A percentile compares a stretch with the other conserved stretches of the same genome.
phyloP scores from a whole-genome alignment of 2,329 filamentous ascomycete species.

The Hypoxylon rubiginosum region DNA sequence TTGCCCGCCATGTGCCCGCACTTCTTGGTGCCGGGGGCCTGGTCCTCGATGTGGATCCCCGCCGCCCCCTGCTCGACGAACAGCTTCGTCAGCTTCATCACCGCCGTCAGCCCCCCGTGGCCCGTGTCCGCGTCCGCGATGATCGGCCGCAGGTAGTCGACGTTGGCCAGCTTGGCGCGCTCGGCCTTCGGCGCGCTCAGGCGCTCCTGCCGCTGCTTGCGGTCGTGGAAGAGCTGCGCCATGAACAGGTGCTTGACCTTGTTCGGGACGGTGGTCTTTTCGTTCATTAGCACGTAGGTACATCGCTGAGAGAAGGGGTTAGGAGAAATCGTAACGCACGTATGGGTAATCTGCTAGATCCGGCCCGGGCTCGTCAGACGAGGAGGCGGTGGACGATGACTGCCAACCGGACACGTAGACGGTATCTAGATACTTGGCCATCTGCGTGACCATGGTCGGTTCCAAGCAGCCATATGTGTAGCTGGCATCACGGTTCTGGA shows the following conservation, averaged over 20 bases:
- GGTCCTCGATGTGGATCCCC: constrained; percentile 98
- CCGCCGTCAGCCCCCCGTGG: constrained; percentile 95
- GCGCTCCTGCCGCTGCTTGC: constrained; percentile 97
- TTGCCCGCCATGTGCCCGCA: constrained; percentile 99
- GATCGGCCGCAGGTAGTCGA: constrained; percentile 96
- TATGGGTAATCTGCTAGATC: constrained; percentile 98
- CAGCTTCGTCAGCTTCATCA: constrained; percentile 99
- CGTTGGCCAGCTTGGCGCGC: constrained; percentile 79
- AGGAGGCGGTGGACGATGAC: constrained; percentile 94
- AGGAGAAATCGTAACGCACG: constrained; percentile 61
- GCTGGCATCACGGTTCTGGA: constrained; percentile 86
- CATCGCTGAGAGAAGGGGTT: neutral
- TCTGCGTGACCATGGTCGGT: constrained; percentile 98
- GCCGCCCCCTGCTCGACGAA: constrained; percentile 97
- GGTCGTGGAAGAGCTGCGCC: constrained; percentile 99
- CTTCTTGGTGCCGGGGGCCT: constrained; percentile 98
- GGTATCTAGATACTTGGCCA: constrained; percentile 98
- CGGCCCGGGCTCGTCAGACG: constrained; percentile 94
- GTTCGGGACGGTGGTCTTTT: constrained; percentile 94
- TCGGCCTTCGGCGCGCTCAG: constrained; percentile 80
- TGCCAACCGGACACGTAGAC: constrained; percentile 99
- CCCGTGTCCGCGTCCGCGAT: constrained; percentile 97
- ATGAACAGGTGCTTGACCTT: constrained; percentile 98
- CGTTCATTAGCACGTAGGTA: constrained; percentile 18
- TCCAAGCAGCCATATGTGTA: constrained; percentile 98